Conservation (phyloP, 495 filamentous ascomycete genomes). For the Parathielavia appendiculata region DNA sequence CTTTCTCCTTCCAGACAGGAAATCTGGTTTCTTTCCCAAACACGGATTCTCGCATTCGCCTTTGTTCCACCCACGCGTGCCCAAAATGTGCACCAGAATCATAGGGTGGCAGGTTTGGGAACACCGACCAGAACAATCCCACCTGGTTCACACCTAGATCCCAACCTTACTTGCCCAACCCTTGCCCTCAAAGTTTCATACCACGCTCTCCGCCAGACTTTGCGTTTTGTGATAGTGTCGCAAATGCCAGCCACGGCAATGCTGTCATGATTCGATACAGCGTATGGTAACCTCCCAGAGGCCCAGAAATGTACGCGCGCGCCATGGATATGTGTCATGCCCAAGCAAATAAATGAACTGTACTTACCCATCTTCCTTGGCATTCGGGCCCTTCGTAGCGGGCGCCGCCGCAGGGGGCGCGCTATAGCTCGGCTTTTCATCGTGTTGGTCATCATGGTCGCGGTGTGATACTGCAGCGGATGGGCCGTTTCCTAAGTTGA, state of each 20-base stretch:
- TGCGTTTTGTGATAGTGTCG: not conserved
- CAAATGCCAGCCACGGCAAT: not conserved
- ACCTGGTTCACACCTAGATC: not conserved
- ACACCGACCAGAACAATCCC: not conserved
- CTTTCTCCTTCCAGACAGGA: slow-evolving; percentile 18
- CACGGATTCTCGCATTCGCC: slow-evolving; percentile 11
- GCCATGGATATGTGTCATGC: slow-evolving; percentile 15
- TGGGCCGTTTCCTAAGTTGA: slow-evolving; percentile 47
- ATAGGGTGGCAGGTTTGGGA: not conserved
- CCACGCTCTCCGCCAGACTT: not conserved
- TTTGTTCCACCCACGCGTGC: slow-evolving; percentile 11
- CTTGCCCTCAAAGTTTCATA: slow-evolving; percentile 1
- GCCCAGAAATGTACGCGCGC: not conserved
- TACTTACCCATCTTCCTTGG: slow-evolving; percentile 99
- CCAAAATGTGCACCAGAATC: not conserved
- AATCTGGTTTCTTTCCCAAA: slow-evolving; percentile 10
- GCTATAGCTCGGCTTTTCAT: slow-evolving; percentile 28
- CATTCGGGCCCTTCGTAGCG: slow-evolving; percentile 53
- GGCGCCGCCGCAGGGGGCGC: slow-evolving; percentile 19
- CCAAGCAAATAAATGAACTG: slow-evolving; percentile 25
- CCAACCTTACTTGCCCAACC: slow-evolving; percentile 14
- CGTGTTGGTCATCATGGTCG: slow-evolving; percentile 17
- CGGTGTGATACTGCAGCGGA: slow-evolving; percentile 33
- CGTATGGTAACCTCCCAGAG: not conserved
- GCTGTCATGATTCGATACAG: not conserved